These are phyloP conservation scores for Microbotryomycetes sp. DNA, from an alignment of 1,284 basidiomycete genomes.

Conservation along the genomic window DNA sequence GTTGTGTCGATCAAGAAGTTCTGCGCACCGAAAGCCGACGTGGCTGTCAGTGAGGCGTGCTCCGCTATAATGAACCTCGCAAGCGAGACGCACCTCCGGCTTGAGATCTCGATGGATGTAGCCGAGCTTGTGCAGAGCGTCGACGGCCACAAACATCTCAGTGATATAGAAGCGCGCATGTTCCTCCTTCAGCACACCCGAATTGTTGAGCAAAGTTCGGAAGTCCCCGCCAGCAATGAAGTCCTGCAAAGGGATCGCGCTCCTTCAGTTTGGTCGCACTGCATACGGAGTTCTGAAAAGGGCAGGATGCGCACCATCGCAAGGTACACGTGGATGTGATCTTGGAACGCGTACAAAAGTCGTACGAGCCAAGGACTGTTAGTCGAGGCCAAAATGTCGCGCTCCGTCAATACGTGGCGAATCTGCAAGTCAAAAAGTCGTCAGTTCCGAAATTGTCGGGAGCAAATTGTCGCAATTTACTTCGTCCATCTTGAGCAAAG, in stretches of 20 bases:
- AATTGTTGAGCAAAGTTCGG: slow-evolving; percentile 89
- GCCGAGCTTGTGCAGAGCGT: slow-evolving; percentile 85
- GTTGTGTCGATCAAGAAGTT: slow-evolving; percentile 95
- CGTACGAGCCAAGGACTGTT: slow-evolving; percentile 92
- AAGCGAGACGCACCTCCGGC: slow-evolving; percentile 63
- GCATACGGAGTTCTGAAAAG: not conserved
- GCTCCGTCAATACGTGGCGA: slow-evolving; percentile 90
- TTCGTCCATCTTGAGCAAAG: slow-evolving; percentile 94
- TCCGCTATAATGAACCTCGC: not conserved
- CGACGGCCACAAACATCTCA: slow-evolving; percentile 90
- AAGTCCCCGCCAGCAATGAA: slow-evolving; percentile 96
- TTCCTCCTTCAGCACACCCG: slow-evolving; percentile 90
- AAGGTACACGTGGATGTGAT: slow-evolving; percentile 78
- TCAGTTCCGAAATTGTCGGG: not conserved
- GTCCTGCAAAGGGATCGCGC: slow-evolving; percentile 52
- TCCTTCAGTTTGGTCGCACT: not conserved
- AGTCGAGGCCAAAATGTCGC: slow-evolving; percentile 89
- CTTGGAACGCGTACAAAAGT: slow-evolving; percentile 90
- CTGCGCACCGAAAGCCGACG: slow-evolving; percentile 49
- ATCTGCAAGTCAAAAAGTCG: slow-evolving; percentile 49
- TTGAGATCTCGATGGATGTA: slow-evolving; percentile 98
- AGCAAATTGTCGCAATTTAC: slow-evolving; percentile 44
- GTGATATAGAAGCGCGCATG: slow-evolving; percentile 90
- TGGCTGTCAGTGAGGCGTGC: not conserved
- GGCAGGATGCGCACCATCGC: slow-evolving; percentile 60